Evolutionary conservation across 331 rosid species (phyloP), one percentile per base, ranked within the genome.

Genomic region (Telfairia occidentalis): DNA sequence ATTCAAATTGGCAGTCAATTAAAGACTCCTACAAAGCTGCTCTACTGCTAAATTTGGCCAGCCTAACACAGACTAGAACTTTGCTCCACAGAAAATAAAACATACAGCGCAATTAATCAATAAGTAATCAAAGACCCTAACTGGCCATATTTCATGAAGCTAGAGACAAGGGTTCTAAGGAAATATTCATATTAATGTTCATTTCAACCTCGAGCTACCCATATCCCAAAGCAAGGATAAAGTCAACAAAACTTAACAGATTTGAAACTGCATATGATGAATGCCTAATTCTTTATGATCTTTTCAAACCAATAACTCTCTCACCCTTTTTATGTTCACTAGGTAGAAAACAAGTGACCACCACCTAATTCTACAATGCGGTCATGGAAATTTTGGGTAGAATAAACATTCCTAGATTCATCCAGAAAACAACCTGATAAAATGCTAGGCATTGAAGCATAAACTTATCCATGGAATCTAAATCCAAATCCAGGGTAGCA

Each of bases 371-470:
- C 42, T 35, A 35, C 16, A 40, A 38, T 19, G 52, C 21, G 73
- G 5, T 40, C 73, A 40, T 11, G 19, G 6, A 66, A 66, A 66
- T 38, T 66, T 49, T 21, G 23, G 32, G 35, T 21, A 66, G 28
- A 66, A 23, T 66, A 40, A 21, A 3, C 42, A 71, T 71, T 26
- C 55, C 15, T 21, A 24, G 75, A 16, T 26, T 6, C 59, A 29
- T 52, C 65, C 5, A 34, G 38, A 67, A 76, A 73, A 71, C 63
- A 85, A 92, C 98, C 97, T 92, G 98, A 84, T 92, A 89, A 85
- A 92, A 87, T 75, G 98, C 97, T 73, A 92, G 84, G 84, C 98
- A 92, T 82, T 92, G 98, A 60, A 92, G 90, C 78, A 92, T 90
- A 86, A 92, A 90, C 78, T 92, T 92, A 60, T 92, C 98, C 97